Percentiles rank a stretch among this genome's conserved stretches.
These are phyloP conservation scores for Metarhizium humberi DNA, from an alignment of 2,329 filamentous ascomycete genomes.

Conservation along the genomic window DNA sequence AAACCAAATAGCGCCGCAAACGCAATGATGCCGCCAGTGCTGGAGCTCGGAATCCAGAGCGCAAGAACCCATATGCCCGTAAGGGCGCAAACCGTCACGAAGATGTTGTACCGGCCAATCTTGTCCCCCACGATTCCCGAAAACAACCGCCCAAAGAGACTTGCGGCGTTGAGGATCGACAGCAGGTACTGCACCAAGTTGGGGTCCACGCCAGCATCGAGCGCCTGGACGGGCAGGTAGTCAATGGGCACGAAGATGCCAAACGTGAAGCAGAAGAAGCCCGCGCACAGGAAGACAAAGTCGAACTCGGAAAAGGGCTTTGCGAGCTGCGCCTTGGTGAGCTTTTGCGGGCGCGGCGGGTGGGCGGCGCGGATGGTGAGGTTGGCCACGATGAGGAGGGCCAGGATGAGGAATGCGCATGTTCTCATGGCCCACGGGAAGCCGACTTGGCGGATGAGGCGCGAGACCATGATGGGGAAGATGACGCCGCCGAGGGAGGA, in stretches of 20 bases:
- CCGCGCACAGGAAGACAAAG: conserved; percentile 17
- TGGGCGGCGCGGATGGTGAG: conserved; percentile 14
- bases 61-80: conserved; percentile 1
- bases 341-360: conserved; percentile 10
- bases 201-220: conserved; percentile 11
- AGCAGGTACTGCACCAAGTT: conserved; percentile 24
- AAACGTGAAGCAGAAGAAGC: conserved; percentile 20
- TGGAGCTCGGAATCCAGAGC: conserved; percentile 1
- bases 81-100: conserved; percentile 28
- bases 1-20: conserved; percentile 33
- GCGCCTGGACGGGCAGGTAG: conserved; percentile 15
- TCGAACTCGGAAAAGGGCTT: conserved; percentile 20
- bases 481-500: conserved; percentile 22
- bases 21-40: conserved; percentile 28
- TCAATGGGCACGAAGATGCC: conserved; percentile 25
- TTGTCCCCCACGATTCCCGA: conserved; percentile 25
- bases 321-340: conserved; percentile 10
- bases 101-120: conserved; percentile 30
- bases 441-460: conserved; percentile 19
- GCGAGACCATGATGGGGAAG: conserved; percentile 23
- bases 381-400: conserved; percentile 20
- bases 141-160: conserved; percentile 26
- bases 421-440: conserved; percentile 24
- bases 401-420: conserved; percentile 15
- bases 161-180: conserved; percentile 28